Evolutionary conservation across 257 asterid genomes (phyloP).

Genomic region (Fraxinus anomala): DNA sequence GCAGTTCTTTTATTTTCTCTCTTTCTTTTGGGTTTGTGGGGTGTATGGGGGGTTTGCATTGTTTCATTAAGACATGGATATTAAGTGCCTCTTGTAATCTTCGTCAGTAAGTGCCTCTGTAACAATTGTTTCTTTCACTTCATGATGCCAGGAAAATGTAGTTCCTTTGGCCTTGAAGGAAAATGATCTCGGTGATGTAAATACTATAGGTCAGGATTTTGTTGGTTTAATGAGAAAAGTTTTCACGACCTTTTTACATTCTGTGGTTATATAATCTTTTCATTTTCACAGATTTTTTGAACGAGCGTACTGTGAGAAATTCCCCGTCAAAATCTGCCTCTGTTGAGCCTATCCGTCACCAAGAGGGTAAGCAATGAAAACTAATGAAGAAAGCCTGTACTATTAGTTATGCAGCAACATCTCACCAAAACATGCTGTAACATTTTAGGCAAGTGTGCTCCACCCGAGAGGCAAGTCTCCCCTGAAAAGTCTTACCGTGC

Average conservation of each 20-base stretch:
- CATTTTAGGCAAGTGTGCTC: constrained; percentile 70
- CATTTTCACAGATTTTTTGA: constrained; percentile 33
- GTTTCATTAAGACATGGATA: not conserved
- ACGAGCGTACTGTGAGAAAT: constrained; percentile 41
- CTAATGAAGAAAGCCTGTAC: constrained; percentile 50
- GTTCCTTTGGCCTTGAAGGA: constrained; percentile 38
- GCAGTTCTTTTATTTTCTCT: not conserved
- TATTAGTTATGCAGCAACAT: constrained; percentile 49
- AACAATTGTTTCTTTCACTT: constrained; percentile 17
- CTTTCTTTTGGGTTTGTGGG: not conserved
- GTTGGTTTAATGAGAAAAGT: not conserved
- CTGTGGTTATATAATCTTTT: constrained; percentile 13
- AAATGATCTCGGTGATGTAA: constrained; percentile 26
- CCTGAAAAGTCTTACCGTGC: constrained; percentile 84
- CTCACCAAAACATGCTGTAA: constrained; percentile 57
- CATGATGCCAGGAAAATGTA: constrained; percentile 39
- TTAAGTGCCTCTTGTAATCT: constrained; percentile 6
- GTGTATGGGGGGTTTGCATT: not conserved
- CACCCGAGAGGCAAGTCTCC: constrained; percentile 70
- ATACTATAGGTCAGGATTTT: constrained; percentile 43
- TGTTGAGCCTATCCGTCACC: constrained; percentile 37
- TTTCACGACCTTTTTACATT: constrained; percentile 12
- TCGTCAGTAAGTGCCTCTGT: not conserved
- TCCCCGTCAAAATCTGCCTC: constrained; percentile 35
- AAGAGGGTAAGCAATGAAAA: constrained; percentile 71